Conservation (phyloP, 78 protist species). For the Isochrysis galbana region DNA sequence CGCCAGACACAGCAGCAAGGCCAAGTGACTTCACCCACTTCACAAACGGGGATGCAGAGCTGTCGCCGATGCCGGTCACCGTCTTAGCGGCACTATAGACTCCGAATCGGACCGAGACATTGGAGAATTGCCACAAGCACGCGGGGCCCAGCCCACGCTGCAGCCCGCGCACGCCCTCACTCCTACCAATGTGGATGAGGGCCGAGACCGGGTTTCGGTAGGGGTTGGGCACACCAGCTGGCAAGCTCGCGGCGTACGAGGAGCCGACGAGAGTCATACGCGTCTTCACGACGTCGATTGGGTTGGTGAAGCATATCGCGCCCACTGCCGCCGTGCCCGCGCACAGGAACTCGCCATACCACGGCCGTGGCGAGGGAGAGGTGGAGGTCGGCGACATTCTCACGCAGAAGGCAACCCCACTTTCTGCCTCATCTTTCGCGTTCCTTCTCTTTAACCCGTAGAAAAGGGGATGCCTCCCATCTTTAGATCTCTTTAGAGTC, state of each 20-base stretch:
- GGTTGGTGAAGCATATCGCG: neutral
- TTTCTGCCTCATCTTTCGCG: too few species aligned
- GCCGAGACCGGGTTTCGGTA: neutral
- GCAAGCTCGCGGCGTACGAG: neutral
- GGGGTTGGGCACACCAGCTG: neutral
- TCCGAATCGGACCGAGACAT: constrained; percentile 27
- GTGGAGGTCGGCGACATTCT: too few species aligned
- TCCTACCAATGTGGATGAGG: neutral
- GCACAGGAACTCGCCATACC: neutral
- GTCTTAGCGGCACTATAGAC: neutral
- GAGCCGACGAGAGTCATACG: neutral
- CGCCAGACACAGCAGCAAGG: neutral
- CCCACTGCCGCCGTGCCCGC: neutral
- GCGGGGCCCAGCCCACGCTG: constrained; percentile 3
- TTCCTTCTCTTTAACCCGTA: too few species aligned
- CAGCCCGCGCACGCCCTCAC: constrained; percentile 18
- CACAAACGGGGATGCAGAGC: neutral
- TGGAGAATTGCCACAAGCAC: constrained; percentile 24
- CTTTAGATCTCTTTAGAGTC: too few species aligned
- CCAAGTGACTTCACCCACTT: neutral
- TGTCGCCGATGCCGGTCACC: neutral
- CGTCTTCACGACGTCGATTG: constrained; percentile 33
- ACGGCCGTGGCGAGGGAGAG: neutral
- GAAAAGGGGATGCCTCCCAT: too few species aligned
- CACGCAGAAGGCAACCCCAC: too few species aligned